phyloP scores from a whole-genome alignment of 2,329 filamentous ascomycete species.

The Beauveria sp. region DNA sequence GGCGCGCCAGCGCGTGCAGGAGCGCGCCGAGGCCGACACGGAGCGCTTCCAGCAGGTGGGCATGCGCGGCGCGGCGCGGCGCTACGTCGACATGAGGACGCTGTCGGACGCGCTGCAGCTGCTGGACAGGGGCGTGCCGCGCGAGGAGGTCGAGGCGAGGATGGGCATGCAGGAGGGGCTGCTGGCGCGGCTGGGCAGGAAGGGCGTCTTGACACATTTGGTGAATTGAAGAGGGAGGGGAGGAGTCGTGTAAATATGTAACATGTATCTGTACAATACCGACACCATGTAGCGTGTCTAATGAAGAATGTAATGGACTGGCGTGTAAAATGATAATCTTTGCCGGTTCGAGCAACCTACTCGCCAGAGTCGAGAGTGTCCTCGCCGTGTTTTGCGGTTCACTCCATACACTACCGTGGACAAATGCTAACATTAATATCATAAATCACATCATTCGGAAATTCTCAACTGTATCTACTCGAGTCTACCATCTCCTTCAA shows the following conservation, averaged over 20 bases:
- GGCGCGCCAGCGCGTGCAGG: slow-evolving; percentile 37
- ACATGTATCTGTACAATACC: not conserved
- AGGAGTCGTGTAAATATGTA: not conserved
- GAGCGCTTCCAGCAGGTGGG: slow-evolving; percentile 29
- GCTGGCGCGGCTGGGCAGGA: slow-evolving; percentile 35
- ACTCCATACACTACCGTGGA: too few relatives aligned
- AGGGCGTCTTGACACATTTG: slow-evolving; percentile 10
- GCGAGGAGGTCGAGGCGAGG: slow-evolving; percentile 37
- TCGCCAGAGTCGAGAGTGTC: too few relatives aligned
- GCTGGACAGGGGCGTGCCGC: slow-evolving; percentile 30
- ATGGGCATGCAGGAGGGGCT: slow-evolving; percentile 39
- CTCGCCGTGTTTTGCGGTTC: too few relatives aligned
- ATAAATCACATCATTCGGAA: not conserved
- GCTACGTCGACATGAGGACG: slow-evolving; percentile 41
- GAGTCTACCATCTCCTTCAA: not conserved
- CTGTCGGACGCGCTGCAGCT: slow-evolving; percentile 39
- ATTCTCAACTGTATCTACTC: not conserved
- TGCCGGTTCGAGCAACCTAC: too few relatives aligned
- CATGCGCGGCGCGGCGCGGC: slow-evolving; percentile 25
- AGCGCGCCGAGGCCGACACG: slow-evolving; percentile 36
- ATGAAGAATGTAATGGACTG: not conserved
- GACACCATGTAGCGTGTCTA: not conserved
- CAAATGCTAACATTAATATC: too few relatives aligned
- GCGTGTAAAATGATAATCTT: not conserved
- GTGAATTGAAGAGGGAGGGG: not conserved